A percentile compares a stretch with the other conserved stretches of the same genome.
Evolutionary conservation across 1,139 yeast species (phyloP).

Genomic region (Yamadazyma atmosphaerica): DNA sequence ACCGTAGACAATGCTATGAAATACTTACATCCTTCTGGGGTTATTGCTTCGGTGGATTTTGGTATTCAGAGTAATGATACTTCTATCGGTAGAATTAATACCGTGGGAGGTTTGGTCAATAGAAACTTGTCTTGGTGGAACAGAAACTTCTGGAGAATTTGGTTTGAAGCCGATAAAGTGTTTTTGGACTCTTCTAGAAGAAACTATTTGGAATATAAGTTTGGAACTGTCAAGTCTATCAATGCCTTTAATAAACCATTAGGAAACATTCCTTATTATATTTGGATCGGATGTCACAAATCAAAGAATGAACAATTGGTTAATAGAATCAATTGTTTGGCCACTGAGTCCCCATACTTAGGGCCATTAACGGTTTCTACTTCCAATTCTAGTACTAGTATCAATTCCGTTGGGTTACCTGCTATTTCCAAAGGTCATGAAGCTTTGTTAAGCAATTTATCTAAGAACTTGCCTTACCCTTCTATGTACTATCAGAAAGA

Average conservation of each 20-base stretch:
- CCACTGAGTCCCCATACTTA: conserved; percentile 78
- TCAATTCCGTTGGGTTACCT: conserved; percentile 19
- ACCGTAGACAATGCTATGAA: conserved; percentile 69
- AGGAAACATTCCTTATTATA: conserved; percentile 78
- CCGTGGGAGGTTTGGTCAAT: conserved; percentile 69
- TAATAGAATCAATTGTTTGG: conserved; percentile 67
- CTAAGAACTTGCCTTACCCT: conserved; percentile 72
- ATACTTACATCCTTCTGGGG: conserved; percentile 55
- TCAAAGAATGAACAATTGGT: conserved; percentile 58
- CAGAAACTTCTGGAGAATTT: conserved; percentile 80
- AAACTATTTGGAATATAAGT: conserved; percentile 77
- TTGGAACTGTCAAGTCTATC: conserved; percentile 75
- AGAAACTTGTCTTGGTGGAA: conserved; percentile 76
- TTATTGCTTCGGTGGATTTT: conserved; percentile 73
- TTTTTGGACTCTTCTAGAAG: conserved; percentile 78
- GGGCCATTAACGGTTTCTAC: conserved; percentile 46
- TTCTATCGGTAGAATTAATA: conserved; percentile 67
- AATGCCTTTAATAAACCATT: conserved; percentile 62
- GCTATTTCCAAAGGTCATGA: conserved; percentile 69
- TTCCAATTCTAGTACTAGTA: neutral
- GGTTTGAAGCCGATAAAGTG: conserved; percentile 87
- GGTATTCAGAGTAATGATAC: conserved; percentile 72
- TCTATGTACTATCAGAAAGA: conserved; percentile 75
- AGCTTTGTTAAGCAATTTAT: conserved; percentile 64
- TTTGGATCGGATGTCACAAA: conserved; percentile 82